Evolutionary conservation across 1,284 basidiomycete genomes (phyloP), one percentile per base, ranked within the genome.

Genomic region (Porogramme epimiltina): DNA sequence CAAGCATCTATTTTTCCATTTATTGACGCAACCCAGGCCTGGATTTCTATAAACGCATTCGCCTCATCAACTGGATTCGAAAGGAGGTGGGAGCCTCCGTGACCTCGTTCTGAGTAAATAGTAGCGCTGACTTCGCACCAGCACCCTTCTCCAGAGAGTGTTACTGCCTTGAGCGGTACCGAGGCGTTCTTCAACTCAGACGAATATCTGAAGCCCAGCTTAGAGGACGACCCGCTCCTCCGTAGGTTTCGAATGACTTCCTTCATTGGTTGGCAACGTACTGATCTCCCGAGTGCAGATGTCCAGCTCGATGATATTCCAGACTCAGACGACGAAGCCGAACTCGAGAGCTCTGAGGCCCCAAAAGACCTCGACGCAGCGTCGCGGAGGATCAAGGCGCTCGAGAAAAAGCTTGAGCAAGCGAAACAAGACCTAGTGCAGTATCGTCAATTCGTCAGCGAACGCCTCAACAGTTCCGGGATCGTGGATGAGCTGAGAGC

Each of bases 161-260:
- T 82, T 3, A 60, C 64, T 15, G 67, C 68, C 40, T 62, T 93
- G 44, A 78, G 74, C 37, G 82, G 81, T 28, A 69, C 71, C 0
- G 88, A 92, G 62, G 50, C 76, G 0, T 79, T 91, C 62, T 82
- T 95, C 55, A 66, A 73, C 4, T 82, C 85, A 13, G 93, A 97
- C 62, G 80, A 82, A 48, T 90, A 90, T 63, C 80, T 97, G 22
- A 79, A 82, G 36, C 95, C 94, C 2, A 82, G 81, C 23, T 60
- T 95, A 40, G 84, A 89, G 59, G 87, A 94, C 61, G 95, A 97
- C 65, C 89, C 92, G 3, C 70, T 95, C 2, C 82, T 97, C n/a
- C 89, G 94, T 95, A 60, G 62, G 89, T 74, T 6, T n/a, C n/a
- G n/a, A 37, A 31, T 37, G n/a, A 13, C 5, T 37, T 9, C 6